A percentile compares a stretch with the other conserved stretches of the same genome.
phyloP scores from a whole-genome alignment of 176 grass and related monocot genomes.

The Tillandsia leiboldiana region DNA sequence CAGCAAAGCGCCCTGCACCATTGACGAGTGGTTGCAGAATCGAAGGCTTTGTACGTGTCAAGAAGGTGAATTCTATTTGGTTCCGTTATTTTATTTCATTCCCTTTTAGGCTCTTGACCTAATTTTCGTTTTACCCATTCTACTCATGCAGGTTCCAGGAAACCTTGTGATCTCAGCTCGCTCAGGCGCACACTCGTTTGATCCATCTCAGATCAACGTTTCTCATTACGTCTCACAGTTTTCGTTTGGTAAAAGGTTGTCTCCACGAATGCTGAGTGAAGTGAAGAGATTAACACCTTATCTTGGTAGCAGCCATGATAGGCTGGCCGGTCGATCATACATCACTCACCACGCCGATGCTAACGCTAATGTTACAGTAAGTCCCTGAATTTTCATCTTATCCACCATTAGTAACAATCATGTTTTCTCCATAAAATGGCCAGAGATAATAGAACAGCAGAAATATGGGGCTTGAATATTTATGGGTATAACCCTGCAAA shows the following conservation, averaged over 20 bases:
- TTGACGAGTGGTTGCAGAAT: constrained; percentile 81
- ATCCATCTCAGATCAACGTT: constrained; percentile 95
- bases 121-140: constrained; percentile 21
- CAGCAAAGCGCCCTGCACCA: constrained; percentile 78
- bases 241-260: constrained; percentile 84
- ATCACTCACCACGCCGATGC: constrained; percentile 47
- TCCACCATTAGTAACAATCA: neutral
- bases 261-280: constrained; percentile 44
- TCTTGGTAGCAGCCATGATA: constrained; percentile 64
- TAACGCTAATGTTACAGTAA: constrained; percentile 89
- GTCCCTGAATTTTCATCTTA: constrained; percentile 6
- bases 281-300: constrained; percentile 75
- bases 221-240: constrained; percentile 81
- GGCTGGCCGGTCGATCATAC: constrained; percentile 66
- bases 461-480: too few species aligned
- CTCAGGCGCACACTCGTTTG: constrained; percentile 88
- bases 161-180: constrained; percentile 88
- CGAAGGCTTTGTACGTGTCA: constrained; percentile 93
- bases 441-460: too few species aligned
- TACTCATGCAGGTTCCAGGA: constrained; percentile 63
- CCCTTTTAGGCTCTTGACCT: neutral
- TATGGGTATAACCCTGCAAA: too few species aligned
- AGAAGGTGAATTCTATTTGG: constrained; percentile 47
- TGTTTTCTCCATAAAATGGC: neutral
- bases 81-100: too few species aligned